Percentiles rank a stretch among this genome's conserved stretches.
These are phyloP conservation scores for Colletotrichum tanaceti DNA, from an alignment of 2,329 filamentous ascomycete genomes.

Conservation along the genomic window DNA sequence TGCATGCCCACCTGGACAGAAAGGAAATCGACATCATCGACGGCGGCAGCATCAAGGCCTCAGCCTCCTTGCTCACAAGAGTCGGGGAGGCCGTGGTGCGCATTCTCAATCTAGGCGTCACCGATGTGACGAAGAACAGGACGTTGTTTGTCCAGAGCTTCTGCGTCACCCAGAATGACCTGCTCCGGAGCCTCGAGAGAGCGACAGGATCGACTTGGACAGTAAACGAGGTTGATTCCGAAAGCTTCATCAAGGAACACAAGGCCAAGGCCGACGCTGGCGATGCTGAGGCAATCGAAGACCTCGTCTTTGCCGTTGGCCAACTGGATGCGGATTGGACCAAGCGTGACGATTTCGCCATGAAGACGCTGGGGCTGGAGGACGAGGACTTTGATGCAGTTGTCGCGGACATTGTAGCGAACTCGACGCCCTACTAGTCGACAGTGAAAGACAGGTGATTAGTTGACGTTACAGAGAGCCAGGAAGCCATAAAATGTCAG, in stretches of 20 bases:
- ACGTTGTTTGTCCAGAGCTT: conserved; percentile 56
- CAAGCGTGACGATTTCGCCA: conserved; percentile 56
- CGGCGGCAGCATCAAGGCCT: conserved; percentile 48
- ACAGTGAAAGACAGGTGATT: background rate
- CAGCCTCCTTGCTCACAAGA: conserved; percentile 51
- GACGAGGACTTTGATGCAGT: conserved; percentile 60
- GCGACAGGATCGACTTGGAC: conserved; percentile 49
- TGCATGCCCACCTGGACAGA: conserved; percentile 50
- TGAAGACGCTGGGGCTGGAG: conserved; percentile 59
- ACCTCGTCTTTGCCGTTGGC: conserved; percentile 63
- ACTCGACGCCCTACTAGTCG: background rate
- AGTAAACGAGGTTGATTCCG: conserved; percentile 50
- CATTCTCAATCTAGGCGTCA: conserved; percentile 45
- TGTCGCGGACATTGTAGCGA: conserved; percentile 51
- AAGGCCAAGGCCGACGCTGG: conserved; percentile 53
- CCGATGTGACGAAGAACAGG: conserved; percentile 48
- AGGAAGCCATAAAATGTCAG: too few relatives aligned
- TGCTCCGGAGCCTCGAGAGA: conserved; percentile 50
- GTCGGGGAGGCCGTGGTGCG: conserved; percentile 50
- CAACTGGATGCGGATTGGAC: conserved; percentile 63
- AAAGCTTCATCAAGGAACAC: conserved; percentile 53
- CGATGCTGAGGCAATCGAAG: conserved; percentile 54
- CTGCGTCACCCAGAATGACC: conserved; percentile 52
- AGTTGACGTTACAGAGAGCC: too few relatives aligned
- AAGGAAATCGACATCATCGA: conserved; percentile 51